phyloP scores from a whole-genome alignment of 1,284 basidiomycete genomes.

The Ganoderma leucocontextum region DNA sequence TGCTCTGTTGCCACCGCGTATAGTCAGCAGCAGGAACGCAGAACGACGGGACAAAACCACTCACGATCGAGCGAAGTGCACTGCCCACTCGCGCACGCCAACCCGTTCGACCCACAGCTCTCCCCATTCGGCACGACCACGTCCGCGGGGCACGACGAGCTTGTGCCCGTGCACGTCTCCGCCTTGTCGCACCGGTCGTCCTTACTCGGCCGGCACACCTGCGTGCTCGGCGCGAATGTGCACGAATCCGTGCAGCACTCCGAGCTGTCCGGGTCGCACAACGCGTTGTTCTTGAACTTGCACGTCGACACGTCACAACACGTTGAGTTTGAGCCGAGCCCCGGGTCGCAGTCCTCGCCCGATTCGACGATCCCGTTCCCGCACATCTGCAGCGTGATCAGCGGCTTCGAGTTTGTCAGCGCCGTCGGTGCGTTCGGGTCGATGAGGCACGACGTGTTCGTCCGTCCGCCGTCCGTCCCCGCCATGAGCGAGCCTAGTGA shows the following conservation, averaged over 20 bases:
- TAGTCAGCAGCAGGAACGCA: not conserved
- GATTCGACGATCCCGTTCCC: slow-evolving; percentile 82
- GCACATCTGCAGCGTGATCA: slow-evolving; percentile 76
- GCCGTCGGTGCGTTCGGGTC: slow-evolving; percentile 55
- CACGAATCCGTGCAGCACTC: slow-evolving; percentile 82
- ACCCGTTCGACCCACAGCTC: slow-evolving; percentile 68
- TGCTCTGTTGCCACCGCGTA: slow-evolving; percentile 57
- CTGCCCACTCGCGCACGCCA: slow-evolving; percentile 83
- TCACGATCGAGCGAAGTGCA: slow-evolving; percentile 82
- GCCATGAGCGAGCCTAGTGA: slow-evolving; percentile 67
- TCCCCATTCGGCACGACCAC: slow-evolving; percentile 70
- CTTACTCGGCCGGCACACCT: slow-evolving; percentile 78
- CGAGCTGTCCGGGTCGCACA: slow-evolving; percentile 84
- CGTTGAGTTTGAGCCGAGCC: slow-evolving; percentile 62
- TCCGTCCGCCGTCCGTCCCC: slow-evolving; percentile 47
- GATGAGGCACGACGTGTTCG: slow-evolving; percentile 70
- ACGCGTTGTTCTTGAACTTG: slow-evolving; percentile 75
- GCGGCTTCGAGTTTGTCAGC: slow-evolving; percentile 53
- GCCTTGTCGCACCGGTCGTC: slow-evolving; percentile 77
- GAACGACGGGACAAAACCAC: slow-evolving; percentile 39
- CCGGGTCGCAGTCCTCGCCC: slow-evolving; percentile 92
- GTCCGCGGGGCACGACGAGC: slow-evolving; percentile 79
- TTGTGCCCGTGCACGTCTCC: slow-evolving; percentile 85
- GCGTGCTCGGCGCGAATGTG: slow-evolving; percentile 68
- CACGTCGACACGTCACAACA: slow-evolving; percentile 87